A percentile compares a stretch with the other conserved stretches of the same genome.
Conservation (phyloP, 129 eudicot genomes). For the Dittrichia graveolens region DNA sequence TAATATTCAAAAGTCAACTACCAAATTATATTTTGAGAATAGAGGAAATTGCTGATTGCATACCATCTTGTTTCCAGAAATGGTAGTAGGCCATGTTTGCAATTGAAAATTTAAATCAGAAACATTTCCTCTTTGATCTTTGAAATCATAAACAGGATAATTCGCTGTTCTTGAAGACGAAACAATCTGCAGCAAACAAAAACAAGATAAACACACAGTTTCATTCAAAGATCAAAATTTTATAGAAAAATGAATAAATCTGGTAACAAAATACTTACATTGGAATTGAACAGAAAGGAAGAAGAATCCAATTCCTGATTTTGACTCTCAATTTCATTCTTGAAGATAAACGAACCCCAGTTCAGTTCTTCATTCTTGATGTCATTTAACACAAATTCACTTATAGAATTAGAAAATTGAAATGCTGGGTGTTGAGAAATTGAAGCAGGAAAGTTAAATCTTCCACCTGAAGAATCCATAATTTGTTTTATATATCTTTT, state of each 20-base stretch:
- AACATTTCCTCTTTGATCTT: conserved; percentile 39
- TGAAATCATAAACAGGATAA: conserved; percentile 42
- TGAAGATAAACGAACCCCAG: conserved; percentile 24
- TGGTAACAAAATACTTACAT: conserved; percentile 42
- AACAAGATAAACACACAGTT: conserved; percentile 10
- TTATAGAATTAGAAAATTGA: conserved; percentile 12
- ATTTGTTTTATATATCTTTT: neutral
- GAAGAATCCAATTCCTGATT: conserved; percentile 75
- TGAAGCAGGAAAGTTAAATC: conserved; percentile 9
- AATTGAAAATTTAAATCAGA: conserved; percentile 51
- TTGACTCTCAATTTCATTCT: conserved; percentile 20
- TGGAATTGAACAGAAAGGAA: conserved; percentile 40
- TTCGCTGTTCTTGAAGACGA: conserved; percentile 56
- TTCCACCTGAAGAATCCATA: conserved; percentile 31
- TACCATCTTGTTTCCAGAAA: conserved; percentile 40
- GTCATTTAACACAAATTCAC: conserved; percentile 25
- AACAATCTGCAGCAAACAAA: conserved; percentile 46
- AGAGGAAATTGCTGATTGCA: conserved; percentile 14
- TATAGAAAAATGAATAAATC: neutral
- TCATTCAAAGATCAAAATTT: conserved; percentile 8
- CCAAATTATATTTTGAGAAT: neutral
- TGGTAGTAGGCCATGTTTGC: conserved; percentile 39
- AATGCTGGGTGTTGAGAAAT: neutral
- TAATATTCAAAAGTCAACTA: neutral
- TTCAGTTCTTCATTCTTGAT: conserved; percentile 29